These are phyloP conservation scores for Alternaria sp. DNA, from an alignment of 2,329 filamentous ascomycete species.

Conservation along the genomic window DNA sequence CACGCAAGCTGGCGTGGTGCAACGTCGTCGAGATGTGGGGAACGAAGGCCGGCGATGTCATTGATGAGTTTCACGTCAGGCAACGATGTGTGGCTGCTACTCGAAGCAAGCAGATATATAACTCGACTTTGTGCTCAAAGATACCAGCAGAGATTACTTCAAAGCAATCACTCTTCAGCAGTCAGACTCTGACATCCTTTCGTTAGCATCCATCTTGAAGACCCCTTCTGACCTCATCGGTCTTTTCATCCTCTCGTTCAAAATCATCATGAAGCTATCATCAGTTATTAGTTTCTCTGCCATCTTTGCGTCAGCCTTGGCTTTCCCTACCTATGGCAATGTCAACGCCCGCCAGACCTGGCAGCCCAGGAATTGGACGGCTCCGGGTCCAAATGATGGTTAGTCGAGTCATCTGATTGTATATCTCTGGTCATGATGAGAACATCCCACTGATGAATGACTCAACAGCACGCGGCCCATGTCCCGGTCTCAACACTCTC, in stretches of 20 bases:
- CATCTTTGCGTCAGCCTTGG: background rate
- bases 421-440: too few relatives aligned
- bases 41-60: background rate
- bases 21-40: background rate
- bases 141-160: background rate
- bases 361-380: too few relatives aligned
- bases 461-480: too few relatives aligned
- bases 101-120: background rate
- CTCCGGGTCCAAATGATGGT: too few relatives aligned
- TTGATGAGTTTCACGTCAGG: slow-evolving; percentile 1
- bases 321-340: too few relatives aligned
- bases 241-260: background rate
- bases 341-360: too few relatives aligned
- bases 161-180: background rate
- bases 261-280: background rate
- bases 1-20: background rate
- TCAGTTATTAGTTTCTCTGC: background rate
- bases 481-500: too few relatives aligned
- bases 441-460: too few relatives aligned
- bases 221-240: background rate
- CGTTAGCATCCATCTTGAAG: background rate
- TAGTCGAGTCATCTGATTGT: accelerated
- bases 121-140: background rate
- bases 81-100: slow-evolving; percentile 1
- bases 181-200: background rate